Percentiles rank a stretch among this genome's conserved stretches.
Conservation (phyloP, 441 rosid species). For the Erysimum pusillum region DNA sequence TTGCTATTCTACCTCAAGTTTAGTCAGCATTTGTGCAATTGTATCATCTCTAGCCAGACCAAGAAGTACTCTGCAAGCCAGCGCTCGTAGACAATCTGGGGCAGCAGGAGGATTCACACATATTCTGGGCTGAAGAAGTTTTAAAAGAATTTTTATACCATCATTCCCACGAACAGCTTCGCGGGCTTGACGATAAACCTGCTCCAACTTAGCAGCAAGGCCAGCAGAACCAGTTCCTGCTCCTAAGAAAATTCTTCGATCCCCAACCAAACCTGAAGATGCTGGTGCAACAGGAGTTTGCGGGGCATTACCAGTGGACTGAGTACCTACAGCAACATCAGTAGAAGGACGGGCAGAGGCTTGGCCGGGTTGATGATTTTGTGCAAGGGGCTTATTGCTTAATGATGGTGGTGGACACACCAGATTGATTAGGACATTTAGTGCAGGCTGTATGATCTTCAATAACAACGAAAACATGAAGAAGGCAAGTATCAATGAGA, state of each 20-base stretch:
- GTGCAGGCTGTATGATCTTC: slow-evolving; percentile 96
- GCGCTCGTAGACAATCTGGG: slow-evolving; percentile 94
- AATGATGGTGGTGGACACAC: slow-evolving; percentile 99
- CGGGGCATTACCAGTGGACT: slow-evolving; percentile 57
- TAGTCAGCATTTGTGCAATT: slow-evolving; percentile 96
- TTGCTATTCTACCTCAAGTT: slow-evolving; percentile 79
- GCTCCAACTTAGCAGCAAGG: slow-evolving; percentile 98
- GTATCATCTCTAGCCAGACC: slow-evolving; percentile 98
- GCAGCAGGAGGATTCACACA: slow-evolving; percentile 86
- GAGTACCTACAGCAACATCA: slow-evolving; percentile 53
- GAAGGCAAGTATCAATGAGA: slow-evolving; percentile 32
- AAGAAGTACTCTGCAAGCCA: slow-evolving; percentile 95
- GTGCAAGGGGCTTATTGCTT: slow-evolving; percentile 81
- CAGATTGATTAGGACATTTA: slow-evolving; percentile 90
- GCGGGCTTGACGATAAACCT: slow-evolving; percentile 96
- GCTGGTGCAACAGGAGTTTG: slow-evolving; percentile 64
- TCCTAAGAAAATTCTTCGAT: slow-evolving; percentile 94
- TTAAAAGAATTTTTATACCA: slow-evolving; percentile 97
- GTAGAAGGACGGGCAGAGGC: slow-evolving; percentile 56
- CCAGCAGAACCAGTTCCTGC: slow-evolving; percentile 98
- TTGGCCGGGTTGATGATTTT: slow-evolving; percentile 73
- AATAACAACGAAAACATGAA: slow-evolving; percentile 37
- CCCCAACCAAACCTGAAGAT: slow-evolving; percentile 96
- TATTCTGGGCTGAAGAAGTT: slow-evolving; percentile 92
- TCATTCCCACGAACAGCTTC: slow-evolving; percentile 95